These are phyloP conservation scores for Ophiostoma fasciatum DNA, from an alignment of 2,329 filamentous ascomycete genomes.

Conservation along the genomic window DNA sequence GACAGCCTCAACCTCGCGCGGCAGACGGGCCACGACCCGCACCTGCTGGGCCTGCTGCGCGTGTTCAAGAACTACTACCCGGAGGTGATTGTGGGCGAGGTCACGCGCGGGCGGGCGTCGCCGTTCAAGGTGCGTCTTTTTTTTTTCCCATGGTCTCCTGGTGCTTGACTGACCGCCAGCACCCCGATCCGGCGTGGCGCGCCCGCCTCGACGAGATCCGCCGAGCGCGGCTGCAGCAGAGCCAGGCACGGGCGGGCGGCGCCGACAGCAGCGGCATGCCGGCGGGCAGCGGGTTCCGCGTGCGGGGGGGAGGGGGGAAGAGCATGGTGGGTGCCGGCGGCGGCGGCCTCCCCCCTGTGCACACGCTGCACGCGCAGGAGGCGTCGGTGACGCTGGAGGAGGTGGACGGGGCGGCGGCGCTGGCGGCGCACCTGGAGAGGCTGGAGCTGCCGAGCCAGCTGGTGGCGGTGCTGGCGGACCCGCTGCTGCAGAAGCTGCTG, in stretches of 20 bases:
- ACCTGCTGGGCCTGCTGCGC: slow-evolving; percentile 57
- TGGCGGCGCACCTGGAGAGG: slow-evolving; percentile 59
- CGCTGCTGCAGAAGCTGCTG: slow-evolving; percentile 63
- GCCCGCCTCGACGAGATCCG: slow-evolving; percentile 53
- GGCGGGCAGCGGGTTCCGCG: slow-evolving; percentile 48
- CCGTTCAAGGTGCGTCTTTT: slow-evolving; percentile 37
- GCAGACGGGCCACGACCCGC: slow-evolving; percentile 56
- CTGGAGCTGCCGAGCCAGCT: slow-evolving; percentile 74
- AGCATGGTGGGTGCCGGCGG: too few species aligned
- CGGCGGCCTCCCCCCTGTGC: slow-evolving; percentile 51
- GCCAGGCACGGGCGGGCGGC: slow-evolving; percentile 21
- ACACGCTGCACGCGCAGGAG: slow-evolving; percentile 61
- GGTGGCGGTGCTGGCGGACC: slow-evolving; percentile 60
- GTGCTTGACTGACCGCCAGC: slow-evolving; percentile 30
- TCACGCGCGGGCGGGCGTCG: slow-evolving; percentile 43
- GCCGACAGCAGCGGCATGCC: background rate
- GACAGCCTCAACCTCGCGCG: slow-evolving; percentile 40
- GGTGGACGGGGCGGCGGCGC: slow-evolving; percentile 53
- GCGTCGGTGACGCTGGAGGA: slow-evolving; percentile 59
- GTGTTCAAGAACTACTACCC: slow-evolving; percentile 89
- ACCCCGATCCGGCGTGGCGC: slow-evolving; percentile 65
- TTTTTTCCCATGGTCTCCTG: background rate
- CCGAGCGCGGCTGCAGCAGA: slow-evolving; percentile 35
- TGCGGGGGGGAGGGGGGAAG: slow-evolving; percentile 32
- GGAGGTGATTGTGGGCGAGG: slow-evolving; percentile 66